Conservation (phyloP, 2,329 filamentous ascomycete species). For the Hortaea sp. region DNA sequence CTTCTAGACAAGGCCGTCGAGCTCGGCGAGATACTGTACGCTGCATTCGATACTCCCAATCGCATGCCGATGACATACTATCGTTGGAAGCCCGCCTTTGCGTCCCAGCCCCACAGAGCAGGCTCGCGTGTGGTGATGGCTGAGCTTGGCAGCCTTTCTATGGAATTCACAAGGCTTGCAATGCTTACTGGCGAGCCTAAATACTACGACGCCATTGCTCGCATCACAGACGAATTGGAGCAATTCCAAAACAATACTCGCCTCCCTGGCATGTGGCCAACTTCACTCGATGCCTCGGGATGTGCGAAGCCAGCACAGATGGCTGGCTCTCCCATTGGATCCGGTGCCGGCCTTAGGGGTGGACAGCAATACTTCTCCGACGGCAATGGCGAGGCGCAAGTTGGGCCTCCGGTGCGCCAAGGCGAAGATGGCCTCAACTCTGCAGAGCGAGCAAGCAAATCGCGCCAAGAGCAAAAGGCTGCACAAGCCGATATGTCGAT, state of each 20-base stretch:
- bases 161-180: slow-evolving; percentile 84
- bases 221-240: slow-evolving; percentile 72
- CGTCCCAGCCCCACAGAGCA: slow-evolving; percentile 55
- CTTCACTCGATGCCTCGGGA: slow-evolving; percentile 66
- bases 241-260: slow-evolving; percentile 61
- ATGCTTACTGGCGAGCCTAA: slow-evolving; percentile 72
- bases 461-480: background rate
- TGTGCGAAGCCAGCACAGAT: slow-evolving; percentile 46
- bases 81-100: slow-evolving; percentile 59
- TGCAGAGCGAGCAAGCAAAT: background rate
- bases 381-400: slow-evolving; percentile 13
- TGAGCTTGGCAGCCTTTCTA: slow-evolving; percentile 66
- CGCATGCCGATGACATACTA: slow-evolving; percentile 82
- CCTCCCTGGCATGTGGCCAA: slow-evolving; percentile 72
- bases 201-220: slow-evolving; percentile 83
- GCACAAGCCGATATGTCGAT: slow-evolving; percentile 1
- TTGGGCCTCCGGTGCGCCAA: slow-evolving; percentile 3
- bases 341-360: background rate
- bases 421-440: background rate
- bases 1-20: slow-evolving; percentile 70
- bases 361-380: slow-evolving; percentile 12
- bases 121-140: slow-evolving; percentile 46
- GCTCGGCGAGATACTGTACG: slow-evolving; percentile 70
- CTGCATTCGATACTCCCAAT: slow-evolving; percentile 84
- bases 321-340: background rate